Percentiles rank a stretch among this genome's conserved stretches.
These are phyloP conservation scores for Irpex sp. DNA, from an alignment of 1,284 basidiomycete species.

Conservation along the genomic window DNA sequence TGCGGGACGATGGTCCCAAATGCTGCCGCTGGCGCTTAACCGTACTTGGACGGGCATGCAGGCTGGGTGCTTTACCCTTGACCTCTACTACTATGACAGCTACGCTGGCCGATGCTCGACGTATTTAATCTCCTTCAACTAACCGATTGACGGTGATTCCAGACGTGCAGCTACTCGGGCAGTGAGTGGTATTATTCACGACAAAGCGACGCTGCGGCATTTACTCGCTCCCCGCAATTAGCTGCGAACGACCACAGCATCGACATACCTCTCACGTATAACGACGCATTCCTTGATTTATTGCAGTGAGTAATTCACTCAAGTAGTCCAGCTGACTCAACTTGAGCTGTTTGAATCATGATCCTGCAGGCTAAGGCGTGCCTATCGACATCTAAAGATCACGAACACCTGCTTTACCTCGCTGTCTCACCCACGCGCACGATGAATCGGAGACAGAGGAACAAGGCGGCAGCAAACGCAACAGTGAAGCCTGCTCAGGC, in stretches of 20 bases:
- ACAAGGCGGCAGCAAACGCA: constrained; percentile 8
- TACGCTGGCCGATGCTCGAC: neutral
- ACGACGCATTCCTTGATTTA: neutral
- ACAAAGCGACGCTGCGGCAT: neutral
- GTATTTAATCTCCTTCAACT: neutral
- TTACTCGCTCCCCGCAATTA: neutral
- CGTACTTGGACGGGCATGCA: no score
- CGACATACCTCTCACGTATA: neutral
- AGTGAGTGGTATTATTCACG: neutral
- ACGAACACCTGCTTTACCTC: neutral
- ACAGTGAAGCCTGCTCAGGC: constrained; percentile 6
- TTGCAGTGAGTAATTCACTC: neutral
- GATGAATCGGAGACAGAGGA: constrained; percentile 12
- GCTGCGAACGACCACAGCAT: neutral
- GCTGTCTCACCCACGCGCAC: neutral
- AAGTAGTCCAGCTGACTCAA: neutral
- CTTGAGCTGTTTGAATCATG: neutral
- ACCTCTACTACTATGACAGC: neutral
- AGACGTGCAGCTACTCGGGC: neutral
- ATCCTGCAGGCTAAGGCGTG: neutral
- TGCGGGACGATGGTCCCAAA: no score
- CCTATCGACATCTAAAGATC: neutral
- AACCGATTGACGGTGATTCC: neutral
- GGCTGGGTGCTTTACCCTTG: neutral
- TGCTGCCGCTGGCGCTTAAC: no score